Conservation (phyloP, 2,329 filamentous ascomycete genomes). For the Fonsecaea nubica region DNA sequence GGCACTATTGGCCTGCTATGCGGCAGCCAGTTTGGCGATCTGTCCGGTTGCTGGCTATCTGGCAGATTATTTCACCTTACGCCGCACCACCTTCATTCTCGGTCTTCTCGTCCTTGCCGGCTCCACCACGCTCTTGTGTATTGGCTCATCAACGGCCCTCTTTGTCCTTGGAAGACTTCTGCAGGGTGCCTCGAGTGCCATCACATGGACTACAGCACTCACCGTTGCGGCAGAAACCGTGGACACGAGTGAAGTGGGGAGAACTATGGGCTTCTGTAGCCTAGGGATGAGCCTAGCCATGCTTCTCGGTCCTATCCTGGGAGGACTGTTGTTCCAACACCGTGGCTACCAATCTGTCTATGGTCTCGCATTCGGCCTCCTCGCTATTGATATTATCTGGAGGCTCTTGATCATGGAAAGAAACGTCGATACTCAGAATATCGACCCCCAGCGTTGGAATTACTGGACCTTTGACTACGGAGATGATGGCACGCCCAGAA, state of each 20-base stretch:
- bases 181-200: too few relatives aligned
- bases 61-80: too few relatives aligned
- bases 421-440: neutral
- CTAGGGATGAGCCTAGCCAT: neutral
- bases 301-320: neutral
- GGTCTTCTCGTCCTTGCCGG: too few relatives aligned
- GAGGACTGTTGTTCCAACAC: neutral
- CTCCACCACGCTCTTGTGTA: too few relatives aligned
- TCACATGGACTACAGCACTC: neutral
- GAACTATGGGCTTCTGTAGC: neutral
- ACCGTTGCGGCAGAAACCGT: neutral
- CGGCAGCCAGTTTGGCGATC: too few relatives aligned
- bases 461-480: slow-evolving; percentile 9
- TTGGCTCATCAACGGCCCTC: too few relatives aligned
- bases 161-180: neutral
- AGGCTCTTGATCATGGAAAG: neutral
- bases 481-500: slow-evolving; percentile 11
- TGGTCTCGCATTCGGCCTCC: neutral
- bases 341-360: neutral
- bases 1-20: too few relatives aligned
- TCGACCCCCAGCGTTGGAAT: too few relatives aligned
- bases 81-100: too few relatives aligned
- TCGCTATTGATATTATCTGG: neutral
- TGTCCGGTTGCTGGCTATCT: too few relatives aligned
- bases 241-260: neutral